Base-by-base conservation (phyloP, 257 asterid species). In the Solanum chilense region DNA sequence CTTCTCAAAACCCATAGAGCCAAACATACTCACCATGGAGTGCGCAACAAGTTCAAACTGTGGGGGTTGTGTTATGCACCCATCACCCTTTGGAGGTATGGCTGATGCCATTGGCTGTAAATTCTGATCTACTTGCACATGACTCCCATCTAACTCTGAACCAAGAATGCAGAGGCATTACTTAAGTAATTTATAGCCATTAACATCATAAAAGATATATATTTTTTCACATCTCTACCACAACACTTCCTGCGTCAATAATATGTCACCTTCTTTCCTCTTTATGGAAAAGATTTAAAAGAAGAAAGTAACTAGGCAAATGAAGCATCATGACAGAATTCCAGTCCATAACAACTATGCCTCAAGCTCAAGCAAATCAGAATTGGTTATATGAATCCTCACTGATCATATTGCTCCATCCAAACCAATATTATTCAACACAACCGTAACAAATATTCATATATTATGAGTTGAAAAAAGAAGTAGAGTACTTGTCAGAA, bases 41-140 rank as follows among this genome's bases (percentile, higher is more conserved):
- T 92, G 98, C 18, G 95, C 94, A 86, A 89, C 93, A 31, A 92
- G 93, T 86, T 93, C 94, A 84, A 91, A 89, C 69, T 93, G 98
- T 66, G 92, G 92, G 45, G 93, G 89, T 68, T 93, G 96, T 31
- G 86, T 83, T 75, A 91, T 73, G 90, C 83, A 90, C 88, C 83
- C 93, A 85, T 91, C 91, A 83, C 88, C 83, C 86, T 89, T 89
- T 86, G 92, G 93, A 87, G 91, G 92, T 80, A 93, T 85, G 87
- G 85, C 75, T 42, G 95, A 88, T 60, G 92, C 92, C 83, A 89
- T 91, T 73, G 81, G 91, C 87, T 87, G 95, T 76, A 88, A 83
- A 90, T 86, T 88, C 84, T 49, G 80, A 85, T 86, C 91, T 83
- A 85, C 90, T 42, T 27, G 90, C 75, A 45, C 86, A 89, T 86